Percentiles rank a stretch among this genome's conserved stretches.
These are phyloP conservation scores for Calocera viscosa DNA, from an alignment of 768 basidiomycete species.

Conservation along the genomic window DNA sequence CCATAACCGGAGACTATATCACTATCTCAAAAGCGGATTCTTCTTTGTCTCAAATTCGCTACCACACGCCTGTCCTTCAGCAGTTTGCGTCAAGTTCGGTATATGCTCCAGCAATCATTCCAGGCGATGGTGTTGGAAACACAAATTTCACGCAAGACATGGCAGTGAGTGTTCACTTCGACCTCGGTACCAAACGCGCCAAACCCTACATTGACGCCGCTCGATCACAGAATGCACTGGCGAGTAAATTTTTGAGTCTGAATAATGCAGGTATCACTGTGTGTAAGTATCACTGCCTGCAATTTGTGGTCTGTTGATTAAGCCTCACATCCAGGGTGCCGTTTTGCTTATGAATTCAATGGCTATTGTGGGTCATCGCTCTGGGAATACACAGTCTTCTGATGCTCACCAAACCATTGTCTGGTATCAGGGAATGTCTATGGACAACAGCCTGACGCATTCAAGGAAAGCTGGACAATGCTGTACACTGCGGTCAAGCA, in stretches of 20 bases:
- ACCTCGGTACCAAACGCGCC: not conserved
- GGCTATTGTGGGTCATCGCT: not conserved
- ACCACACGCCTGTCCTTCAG: not conserved
- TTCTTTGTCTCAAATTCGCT: not conserved
- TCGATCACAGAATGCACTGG: not conserved
- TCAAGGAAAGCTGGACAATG: not conserved
- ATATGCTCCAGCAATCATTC: not conserved
- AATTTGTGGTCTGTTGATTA: too few relatives aligned
- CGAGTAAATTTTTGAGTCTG: not conserved
- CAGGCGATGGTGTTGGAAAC: not conserved
- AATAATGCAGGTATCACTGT: not conserved
- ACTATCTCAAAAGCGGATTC: not conserved
- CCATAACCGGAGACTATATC: not conserved
- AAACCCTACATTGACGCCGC: not conserved
- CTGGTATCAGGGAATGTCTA: not conserved
- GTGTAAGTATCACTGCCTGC: not conserved
- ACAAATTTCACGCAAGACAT: not conserved
- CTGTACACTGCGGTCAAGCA: not conserved
- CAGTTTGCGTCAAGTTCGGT: not conserved
- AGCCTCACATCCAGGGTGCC: not conserved
- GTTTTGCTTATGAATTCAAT: not conserved
- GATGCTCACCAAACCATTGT: not conserved
- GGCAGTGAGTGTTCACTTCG: not conserved
- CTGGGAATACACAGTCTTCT: not conserved
- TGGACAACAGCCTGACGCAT: not conserved